phyloP scores from a whole-genome alignment of 345 rosid species.

The Microcos paniculata region DNA sequence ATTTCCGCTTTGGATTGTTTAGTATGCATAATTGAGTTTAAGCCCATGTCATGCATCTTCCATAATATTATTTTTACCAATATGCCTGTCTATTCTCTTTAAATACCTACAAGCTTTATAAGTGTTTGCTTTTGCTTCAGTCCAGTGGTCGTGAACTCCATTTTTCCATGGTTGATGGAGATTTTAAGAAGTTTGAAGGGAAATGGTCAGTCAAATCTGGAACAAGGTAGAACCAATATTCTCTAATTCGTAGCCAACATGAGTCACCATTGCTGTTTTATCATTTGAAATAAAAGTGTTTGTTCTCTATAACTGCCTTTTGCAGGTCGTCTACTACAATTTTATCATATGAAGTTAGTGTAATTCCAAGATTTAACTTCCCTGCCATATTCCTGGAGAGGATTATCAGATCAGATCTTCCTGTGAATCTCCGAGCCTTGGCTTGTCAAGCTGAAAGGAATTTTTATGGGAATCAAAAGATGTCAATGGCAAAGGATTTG shows the following conservation, averaged over 20 bases:
- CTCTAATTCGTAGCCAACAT: neutral
- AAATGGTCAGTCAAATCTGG: conserved; percentile 85
- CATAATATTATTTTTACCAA: neutral
- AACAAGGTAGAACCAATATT: conserved; percentile 44
- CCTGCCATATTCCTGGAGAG: conserved; percentile 94
- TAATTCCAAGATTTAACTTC: conserved; percentile 85
- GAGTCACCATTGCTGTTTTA: neutral
- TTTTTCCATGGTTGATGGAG: conserved; percentile 97
- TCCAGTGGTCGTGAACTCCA: conserved; percentile 64
- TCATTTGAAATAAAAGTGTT: neutral
- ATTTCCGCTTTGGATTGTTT: neutral
- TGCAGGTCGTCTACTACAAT: conserved; percentile 58
- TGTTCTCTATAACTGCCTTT: conserved; percentile 13
- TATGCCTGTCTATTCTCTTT: neutral
- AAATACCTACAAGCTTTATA: neutral
- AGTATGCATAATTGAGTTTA: neutral
- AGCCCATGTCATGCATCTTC: neutral
- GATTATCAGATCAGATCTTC: conserved; percentile 92
- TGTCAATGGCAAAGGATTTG: conserved; percentile 28
- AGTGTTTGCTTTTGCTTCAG: conserved; percentile 30
- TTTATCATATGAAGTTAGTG: conserved; percentile 84
- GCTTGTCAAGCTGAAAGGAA: conserved; percentile 75
- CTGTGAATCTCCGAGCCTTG: conserved; percentile 86
- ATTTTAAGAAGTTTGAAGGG: conserved; percentile 96
- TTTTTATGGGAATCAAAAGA: conserved; percentile 42